These are phyloP conservation scores for Colletotrichum viniferum DNA, from an alignment of 2,329 filamentous ascomycete genomes.

Conservation along the genomic window DNA sequence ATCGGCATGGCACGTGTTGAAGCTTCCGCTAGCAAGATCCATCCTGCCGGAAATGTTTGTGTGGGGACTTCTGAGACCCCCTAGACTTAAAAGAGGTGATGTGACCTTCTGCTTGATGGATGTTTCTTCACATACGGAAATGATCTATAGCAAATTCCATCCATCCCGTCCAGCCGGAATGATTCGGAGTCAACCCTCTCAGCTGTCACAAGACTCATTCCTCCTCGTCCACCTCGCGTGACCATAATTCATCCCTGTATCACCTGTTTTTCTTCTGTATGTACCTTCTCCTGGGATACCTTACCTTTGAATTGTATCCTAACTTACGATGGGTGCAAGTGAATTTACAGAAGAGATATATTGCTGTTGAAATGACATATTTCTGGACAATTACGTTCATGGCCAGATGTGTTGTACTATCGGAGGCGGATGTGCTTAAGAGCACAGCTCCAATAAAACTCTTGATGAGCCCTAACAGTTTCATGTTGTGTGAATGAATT, in stretches of 20 bases:
- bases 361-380: background rate
- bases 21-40: background rate
- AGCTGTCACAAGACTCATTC: background rate
- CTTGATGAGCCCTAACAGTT: background rate
- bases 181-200: background rate
- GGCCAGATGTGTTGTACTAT: background rate
- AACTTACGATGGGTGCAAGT: fast-evolving
- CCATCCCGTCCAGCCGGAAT: background rate
- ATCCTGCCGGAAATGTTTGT: background rate
- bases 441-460: fast-evolving
- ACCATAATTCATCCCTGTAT: fast-evolving
- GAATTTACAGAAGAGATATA: background rate
- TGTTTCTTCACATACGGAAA: background rate
- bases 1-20: background rate
- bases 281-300: background rate
- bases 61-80: background rate
- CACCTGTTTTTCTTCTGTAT: background rate
- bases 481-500: too few species aligned
- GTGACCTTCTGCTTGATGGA: background rate
- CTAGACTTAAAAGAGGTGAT: background rate
- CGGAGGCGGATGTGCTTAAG: background rate
- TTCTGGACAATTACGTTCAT: background rate
- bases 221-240: background rate
- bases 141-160: background rate
- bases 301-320: background rate